Evolutionary conservation across 164 flowering plant genomes (phyloP).

Genomic region (Kalanchoe fedtschenkoi): DNA sequence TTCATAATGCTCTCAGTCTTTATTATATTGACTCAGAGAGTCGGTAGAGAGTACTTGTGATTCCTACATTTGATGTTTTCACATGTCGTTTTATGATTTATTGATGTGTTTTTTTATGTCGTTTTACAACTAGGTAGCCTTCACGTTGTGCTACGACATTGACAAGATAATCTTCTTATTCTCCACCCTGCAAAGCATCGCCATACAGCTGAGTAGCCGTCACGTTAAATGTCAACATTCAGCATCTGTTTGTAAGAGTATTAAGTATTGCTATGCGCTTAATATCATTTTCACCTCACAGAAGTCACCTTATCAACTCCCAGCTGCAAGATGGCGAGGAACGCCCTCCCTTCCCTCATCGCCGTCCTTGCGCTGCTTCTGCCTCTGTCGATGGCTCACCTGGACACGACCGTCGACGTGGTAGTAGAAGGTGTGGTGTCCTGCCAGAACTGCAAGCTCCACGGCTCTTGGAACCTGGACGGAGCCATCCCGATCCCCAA

Average conservation of each 20-base stretch:
- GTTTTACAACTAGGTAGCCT: no score
- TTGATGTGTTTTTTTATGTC: no score
- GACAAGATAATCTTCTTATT: no score
- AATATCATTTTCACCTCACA: neutral
- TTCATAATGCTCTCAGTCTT: no score
- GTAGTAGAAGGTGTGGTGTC: constrained; percentile 78
- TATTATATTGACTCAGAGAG: no score
- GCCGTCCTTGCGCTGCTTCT: constrained; percentile 29
- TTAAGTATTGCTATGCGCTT: neutral
- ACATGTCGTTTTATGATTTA: no score
- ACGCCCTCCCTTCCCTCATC: constrained; percentile 16
- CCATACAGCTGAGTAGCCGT: neutral
- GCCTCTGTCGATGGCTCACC: constrained; percentile 13
- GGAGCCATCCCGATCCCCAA: constrained; percentile 45
- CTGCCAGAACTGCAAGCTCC: constrained; percentile 62
- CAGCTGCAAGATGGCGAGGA: constrained; percentile 30
- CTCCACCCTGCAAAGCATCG: no score
- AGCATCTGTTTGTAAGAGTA: neutral
- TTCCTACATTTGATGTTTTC: no score
- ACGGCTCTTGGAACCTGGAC: constrained; percentile 44
- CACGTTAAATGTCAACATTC: neutral
- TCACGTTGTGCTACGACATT: no score
- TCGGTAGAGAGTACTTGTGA: no score
- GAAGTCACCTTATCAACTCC: neutral
- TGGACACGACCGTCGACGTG: constrained; percentile 20